Percentiles rank a stretch among this genome's conserved stretches.
phyloP scores from a whole-genome alignment of 345 rosid species.

The Crucihimalaya himalaica region DNA sequence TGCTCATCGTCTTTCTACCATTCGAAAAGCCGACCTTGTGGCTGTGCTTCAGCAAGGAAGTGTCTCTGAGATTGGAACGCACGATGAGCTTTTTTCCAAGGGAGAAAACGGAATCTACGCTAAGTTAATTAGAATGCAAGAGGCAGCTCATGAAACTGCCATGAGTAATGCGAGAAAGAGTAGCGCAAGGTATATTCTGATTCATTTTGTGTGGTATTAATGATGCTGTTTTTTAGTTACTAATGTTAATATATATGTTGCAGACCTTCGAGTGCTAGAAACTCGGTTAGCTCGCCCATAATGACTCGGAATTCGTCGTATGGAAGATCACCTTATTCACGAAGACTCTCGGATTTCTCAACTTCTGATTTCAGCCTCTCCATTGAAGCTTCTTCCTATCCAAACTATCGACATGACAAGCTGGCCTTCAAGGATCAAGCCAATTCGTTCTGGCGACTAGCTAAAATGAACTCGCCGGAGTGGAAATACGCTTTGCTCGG shows the following conservation, averaged over 20 bases:
- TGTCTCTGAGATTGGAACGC: constrained; percentile 89
- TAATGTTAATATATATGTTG: constrained; percentile 33
- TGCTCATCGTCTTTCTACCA: constrained; percentile 96
- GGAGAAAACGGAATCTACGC: constrained; percentile 93
- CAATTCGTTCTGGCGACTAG: constrained; percentile 94
- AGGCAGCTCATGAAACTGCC: constrained; percentile 94
- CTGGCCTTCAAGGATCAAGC: constrained; percentile 97
- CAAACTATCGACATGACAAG: constrained; percentile 80
- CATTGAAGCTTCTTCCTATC: constrained; percentile 62
- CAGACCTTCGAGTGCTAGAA: constrained; percentile 98
- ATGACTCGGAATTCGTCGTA: constrained; percentile 92
- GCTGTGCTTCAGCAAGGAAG: constrained; percentile 96
- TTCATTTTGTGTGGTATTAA: background rate
- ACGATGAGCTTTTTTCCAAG: constrained; percentile 82
- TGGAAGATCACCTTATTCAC: constrained; percentile 94
- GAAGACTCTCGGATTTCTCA: constrained; percentile 94
- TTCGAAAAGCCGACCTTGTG: constrained; percentile 95
- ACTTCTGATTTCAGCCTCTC: constrained; percentile 98
- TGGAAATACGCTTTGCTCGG: constrained; percentile 92
- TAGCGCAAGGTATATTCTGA: constrained; percentile 73
- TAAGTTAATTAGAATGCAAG: constrained; percentile 95
- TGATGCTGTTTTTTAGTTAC: background rate
- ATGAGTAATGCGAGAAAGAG: constrained; percentile 93
- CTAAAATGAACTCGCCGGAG: constrained; percentile 96
- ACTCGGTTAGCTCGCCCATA: constrained; percentile 97